Conservation (phyloP, 2,329 filamentous ascomycete species). For the Beauveria asiatica region DNA sequence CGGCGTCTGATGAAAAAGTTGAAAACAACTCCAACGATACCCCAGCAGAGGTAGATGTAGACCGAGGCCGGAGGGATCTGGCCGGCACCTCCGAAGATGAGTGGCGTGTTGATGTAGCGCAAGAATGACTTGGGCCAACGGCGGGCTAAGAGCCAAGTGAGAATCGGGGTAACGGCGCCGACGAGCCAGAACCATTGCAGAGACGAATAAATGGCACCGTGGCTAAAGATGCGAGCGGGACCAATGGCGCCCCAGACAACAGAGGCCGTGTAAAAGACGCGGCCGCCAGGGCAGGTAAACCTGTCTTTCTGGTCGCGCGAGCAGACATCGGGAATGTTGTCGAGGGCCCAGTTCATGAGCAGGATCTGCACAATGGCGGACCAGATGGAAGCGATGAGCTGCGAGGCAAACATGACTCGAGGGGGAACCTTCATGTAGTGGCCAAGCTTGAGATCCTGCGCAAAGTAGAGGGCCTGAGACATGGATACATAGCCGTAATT, state of each 20-base stretch:
- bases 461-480: conserved; percentile 56
- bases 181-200: conserved; percentile 66
- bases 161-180: conserved; percentile 52
- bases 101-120: conserved; percentile 58
- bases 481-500: conserved; percentile 64
- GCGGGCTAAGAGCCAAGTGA: conserved; percentile 55
- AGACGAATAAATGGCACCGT: conserved; percentile 50
- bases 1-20: conserved; percentile 58
- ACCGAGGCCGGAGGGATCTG: conserved; percentile 61
- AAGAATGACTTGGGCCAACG: conserved; percentile 51
- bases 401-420: conserved; percentile 52
- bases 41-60: conserved; percentile 65
- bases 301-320: conserved; percentile 40
- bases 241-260: conserved; percentile 69
- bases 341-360: conserved; percentile 59
- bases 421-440: conserved; percentile 62
- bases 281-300: conserved; percentile 48
- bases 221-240: conserved; percentile 59
- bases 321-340: conserved; percentile 55
- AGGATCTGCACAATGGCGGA: conserved; percentile 53
- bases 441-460: conserved; percentile 57
- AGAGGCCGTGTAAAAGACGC: conserved; percentile 58
- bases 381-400: conserved; percentile 52
- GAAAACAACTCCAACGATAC: conserved; percentile 56
- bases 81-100: conserved; percentile 58